Percentiles rank a stretch among this genome's conserved stretches.
phyloP scores from a whole-genome alignment of 345 rosid genomes.

The Bretschneidera sinensis region DNA sequence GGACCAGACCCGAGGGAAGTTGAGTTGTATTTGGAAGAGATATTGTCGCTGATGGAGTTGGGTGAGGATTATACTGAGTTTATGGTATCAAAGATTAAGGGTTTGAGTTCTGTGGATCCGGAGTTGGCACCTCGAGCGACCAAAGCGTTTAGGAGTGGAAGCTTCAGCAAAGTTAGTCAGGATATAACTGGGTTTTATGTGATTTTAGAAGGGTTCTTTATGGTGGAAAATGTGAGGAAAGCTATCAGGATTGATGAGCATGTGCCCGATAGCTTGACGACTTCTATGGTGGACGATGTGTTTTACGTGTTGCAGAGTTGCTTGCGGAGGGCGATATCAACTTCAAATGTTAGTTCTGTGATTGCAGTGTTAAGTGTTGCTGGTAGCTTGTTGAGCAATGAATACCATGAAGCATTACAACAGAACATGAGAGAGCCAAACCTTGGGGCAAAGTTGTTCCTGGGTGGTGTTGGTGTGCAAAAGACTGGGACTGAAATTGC shows the following conservation, averaged over 20 bases:
- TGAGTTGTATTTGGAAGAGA: constrained; percentile 82
- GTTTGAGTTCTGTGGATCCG: constrained; percentile 78
- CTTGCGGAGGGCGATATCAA: constrained; percentile 79
- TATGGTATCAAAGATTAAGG: constrained; percentile 90
- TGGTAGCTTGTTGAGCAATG: constrained; percentile 77
- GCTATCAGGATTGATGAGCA: constrained; percentile 92
- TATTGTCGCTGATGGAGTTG: constrained; percentile 75
- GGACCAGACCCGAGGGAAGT: constrained; percentile 94
- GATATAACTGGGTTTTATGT: constrained; percentile 94
- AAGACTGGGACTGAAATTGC: constrained; percentile 92
- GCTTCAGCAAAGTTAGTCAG: constrained; percentile 73
- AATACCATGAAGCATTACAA: constrained; percentile 89
- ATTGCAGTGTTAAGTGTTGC: constrained; percentile 85
- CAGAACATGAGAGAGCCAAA: constrained; percentile 86
- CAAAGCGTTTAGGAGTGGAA: constrained; percentile 83
- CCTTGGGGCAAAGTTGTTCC: constrained; percentile 74
- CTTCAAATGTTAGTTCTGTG: constrained; percentile 83
- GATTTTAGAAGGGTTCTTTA: constrained; percentile 91
- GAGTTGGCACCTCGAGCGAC: constrained; percentile 81
- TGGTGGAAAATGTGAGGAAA: constrained; percentile 97
- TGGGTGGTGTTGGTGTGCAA: constrained; percentile 80
- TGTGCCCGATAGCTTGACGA: constrained; percentile 87
- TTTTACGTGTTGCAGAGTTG: constrained; percentile 94
- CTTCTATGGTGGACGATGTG: constrained; percentile 96
- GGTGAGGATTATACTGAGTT: constrained; percentile 91